Evolutionary conservation across 331 rosid species (phyloP).

Genomic region (Dryas integrifolia): DNA sequence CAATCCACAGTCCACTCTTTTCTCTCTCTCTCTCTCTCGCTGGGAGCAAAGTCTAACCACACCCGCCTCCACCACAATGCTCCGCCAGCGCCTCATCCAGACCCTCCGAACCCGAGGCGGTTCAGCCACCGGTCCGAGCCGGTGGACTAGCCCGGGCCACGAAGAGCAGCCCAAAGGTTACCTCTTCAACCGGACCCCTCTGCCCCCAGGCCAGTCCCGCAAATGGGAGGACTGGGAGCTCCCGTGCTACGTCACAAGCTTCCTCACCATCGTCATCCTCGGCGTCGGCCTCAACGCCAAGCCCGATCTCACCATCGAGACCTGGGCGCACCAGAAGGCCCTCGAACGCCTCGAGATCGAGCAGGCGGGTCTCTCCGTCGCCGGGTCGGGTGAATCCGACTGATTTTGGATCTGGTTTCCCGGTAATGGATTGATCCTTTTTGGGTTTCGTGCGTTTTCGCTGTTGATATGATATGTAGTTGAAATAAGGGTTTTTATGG

Average conservation of each 20-base stretch:
- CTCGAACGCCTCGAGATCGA: conserved; percentile 77
- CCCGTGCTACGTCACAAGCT: conserved; percentile 72
- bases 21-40: not conserved
- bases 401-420: conserved; percentile 29
- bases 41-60: conserved; percentile 4
- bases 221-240: conserved; percentile 83
- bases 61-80: conserved; percentile 54
- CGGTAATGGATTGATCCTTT: conserved; percentile 15
- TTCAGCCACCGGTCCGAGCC: conserved; percentile 46
- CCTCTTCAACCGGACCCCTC: conserved; percentile 75
- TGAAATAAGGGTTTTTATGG: conserved; percentile 26
- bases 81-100: conserved; percentile 67
- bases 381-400: conserved; percentile 48
- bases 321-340: conserved; percentile 80
- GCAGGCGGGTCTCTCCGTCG: conserved; percentile 28
- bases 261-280: conserved; percentile 68
- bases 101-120: conserved; percentile 75
- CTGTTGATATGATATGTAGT: conserved; percentile 22
- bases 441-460: conserved; percentile 20
- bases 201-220: conserved; percentile 56
- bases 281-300: conserved; percentile 80
- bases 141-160: conserved; percentile 83
- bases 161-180: conserved; percentile 82
- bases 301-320: conserved; percentile 77
- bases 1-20: not conserved